A percentile compares a stretch with the other conserved stretches of the same genome.
Evolutionary conservation across 805 yeast genomes (phyloP).

Genomic region (Hanseniaspora mollemarum): DNA sequence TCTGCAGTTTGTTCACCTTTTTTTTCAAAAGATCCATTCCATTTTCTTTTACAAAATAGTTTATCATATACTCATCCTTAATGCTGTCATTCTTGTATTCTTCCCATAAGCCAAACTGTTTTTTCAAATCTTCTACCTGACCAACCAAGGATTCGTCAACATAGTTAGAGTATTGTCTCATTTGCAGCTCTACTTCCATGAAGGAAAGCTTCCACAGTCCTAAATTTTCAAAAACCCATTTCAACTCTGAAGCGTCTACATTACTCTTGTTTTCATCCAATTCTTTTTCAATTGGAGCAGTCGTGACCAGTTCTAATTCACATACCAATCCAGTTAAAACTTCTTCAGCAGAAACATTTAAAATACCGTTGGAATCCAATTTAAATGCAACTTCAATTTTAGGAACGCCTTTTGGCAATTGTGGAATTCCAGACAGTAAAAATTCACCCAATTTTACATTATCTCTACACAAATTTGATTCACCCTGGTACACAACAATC

Average conservation of each 20-base stretch:
- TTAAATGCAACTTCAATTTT: slow-evolving; percentile 68
- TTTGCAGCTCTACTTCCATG: slow-evolving; percentile 10
- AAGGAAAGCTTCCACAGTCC: slow-evolving; percentile 13
- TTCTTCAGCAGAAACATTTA: slow-evolving; percentile 72
- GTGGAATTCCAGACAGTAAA: slow-evolving; percentile 59
- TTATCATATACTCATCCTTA: slow-evolving; percentile 9
- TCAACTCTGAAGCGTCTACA: slow-evolving; percentile 1
- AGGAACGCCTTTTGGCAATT: slow-evolving; percentile 68
- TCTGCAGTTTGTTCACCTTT: slow-evolving; percentile 8
- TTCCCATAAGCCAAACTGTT: slow-evolving; percentile 1
- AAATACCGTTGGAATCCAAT: slow-evolving; percentile 72
- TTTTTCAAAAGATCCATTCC: slow-evolving; percentile 9
- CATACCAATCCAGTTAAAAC: slow-evolving; percentile 59
- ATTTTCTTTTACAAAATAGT: slow-evolving; percentile 2
- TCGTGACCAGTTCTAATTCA: slow-evolving; percentile 17
- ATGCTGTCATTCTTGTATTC: not conserved
- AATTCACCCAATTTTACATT: slow-evolving; percentile 69
- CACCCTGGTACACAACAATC: slow-evolving; percentile 71
- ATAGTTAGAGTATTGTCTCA: not conserved
- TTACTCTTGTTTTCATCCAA: not conserved
- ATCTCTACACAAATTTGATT: slow-evolving; percentile 64
- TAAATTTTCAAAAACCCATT: slow-evolving; percentile 15
- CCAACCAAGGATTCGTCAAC: not conserved
- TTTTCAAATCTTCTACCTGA: slow-evolving; percentile 2
- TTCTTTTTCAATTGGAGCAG: slow-evolving; percentile 11